Conservation (phyloP, 2,329 filamentous ascomycete genomes). For the Claviceps digitariae region DNA sequence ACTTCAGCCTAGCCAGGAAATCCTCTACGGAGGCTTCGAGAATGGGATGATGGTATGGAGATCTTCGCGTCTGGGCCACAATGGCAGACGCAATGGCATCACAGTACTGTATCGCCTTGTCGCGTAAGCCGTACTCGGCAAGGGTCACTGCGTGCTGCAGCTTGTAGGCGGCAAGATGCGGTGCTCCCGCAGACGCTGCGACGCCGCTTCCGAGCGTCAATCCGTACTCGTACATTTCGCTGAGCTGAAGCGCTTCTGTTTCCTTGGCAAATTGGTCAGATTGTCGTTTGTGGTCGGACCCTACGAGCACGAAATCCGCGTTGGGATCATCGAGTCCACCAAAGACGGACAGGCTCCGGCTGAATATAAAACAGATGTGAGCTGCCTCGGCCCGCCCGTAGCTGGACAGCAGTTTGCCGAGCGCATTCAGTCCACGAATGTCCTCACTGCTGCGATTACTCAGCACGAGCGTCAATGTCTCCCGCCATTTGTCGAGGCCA, state of each 20-base stretch:
- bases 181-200: constrained; percentile 43
- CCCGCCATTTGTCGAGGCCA: constrained; percentile 85
- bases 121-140: constrained; percentile 68
- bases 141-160: constrained; percentile 73
- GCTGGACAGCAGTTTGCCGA: constrained; percentile 68
- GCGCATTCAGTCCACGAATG: constrained; percentile 58
- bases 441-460: constrained; percentile 81
- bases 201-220: constrained; percentile 51
- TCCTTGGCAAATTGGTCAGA: constrained; percentile 64
- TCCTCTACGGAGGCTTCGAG: constrained; percentile 72
- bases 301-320: constrained; percentile 69
- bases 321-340: constrained; percentile 72
- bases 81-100: constrained; percentile 68
- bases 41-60: constrained; percentile 69
- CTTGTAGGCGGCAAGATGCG: constrained; percentile 85
- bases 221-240: constrained; percentile 89
- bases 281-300: constrained; percentile 64
- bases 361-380: constrained; percentile 88
- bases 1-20: constrained; percentile 66
- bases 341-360: constrained; percentile 55
- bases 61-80: constrained; percentile 67
- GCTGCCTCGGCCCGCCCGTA: constrained; percentile 87
- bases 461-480: constrained; percentile 73
- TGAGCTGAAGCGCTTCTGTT: constrained; percentile 79
- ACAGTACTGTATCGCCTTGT: constrained; percentile 83